Evolutionary conservation across 1,139 yeast genomes (phyloP).

Genomic region (Pichia sp.): DNA sequence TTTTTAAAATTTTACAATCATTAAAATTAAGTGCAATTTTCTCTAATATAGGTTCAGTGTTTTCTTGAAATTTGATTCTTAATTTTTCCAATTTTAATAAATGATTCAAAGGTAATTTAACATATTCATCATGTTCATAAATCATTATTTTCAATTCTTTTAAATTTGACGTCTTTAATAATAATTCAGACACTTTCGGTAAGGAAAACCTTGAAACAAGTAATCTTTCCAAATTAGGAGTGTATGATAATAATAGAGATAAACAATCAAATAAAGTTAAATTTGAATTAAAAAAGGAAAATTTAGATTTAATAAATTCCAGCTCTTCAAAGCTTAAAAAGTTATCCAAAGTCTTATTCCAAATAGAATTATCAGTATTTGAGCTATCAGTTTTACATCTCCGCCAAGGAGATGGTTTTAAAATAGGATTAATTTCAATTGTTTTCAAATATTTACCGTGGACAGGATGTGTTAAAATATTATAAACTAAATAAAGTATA

Average conservation of each 20-base stretch:
- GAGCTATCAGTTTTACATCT: constrained; percentile 9
- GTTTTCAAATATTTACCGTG: constrained; percentile 14
- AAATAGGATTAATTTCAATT: constrained; percentile 15
- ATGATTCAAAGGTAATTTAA: constrained; percentile 6
- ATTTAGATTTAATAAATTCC: constrained; percentile 5
- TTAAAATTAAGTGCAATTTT: constrained; percentile 12
- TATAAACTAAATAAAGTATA: constrained; percentile 18
- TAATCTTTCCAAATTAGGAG: constrained; percentile 17
- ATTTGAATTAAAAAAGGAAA: constrained; percentile 6
- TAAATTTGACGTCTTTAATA: constrained; percentile 6
- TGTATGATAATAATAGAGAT: constrained; percentile 11
- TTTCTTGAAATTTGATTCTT: constrained; percentile 20
- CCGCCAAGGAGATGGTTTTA: constrained; percentile 14
- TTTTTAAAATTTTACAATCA: constrained; percentile 6
- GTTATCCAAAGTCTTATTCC: constrained; percentile 16
- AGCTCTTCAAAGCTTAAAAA: constrained; percentile 16
- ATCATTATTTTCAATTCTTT: constrained; percentile 17
- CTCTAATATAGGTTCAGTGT: constrained; percentile 18
- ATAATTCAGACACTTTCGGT: constrained; percentile 8
- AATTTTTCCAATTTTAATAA: constrained; percentile 13
- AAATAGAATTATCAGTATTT: constrained; percentile 6
- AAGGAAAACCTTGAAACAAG: constrained; percentile 18
- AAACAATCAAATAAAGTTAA: constrained; percentile 21
- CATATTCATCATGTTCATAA: constrained; percentile 9
- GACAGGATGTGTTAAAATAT: constrained; percentile 13